Evolutionary conservation across 768 basidiomycete genomes (phyloP).

Genomic region (Termitomyces bulborhizus): DNA sequence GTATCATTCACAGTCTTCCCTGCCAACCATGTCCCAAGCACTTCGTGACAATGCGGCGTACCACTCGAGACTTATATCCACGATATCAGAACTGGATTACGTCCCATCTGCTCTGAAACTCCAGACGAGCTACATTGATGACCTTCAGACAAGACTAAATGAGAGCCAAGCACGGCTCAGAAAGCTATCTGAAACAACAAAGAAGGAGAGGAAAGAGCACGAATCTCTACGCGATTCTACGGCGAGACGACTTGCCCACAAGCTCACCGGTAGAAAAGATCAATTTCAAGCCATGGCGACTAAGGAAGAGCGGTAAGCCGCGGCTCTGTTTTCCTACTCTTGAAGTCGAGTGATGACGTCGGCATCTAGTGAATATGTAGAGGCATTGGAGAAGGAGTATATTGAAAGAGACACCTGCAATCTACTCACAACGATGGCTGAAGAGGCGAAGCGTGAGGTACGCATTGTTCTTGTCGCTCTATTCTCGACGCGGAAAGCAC

Average conservation of each 20-base stretch:
- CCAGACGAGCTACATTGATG: slow-evolving; percentile 28
- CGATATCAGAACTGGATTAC: slow-evolving; percentile 33
- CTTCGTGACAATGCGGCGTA: slow-evolving; percentile 33
- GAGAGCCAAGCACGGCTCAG: slow-evolving; percentile 19
- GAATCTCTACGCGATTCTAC: slow-evolving; percentile 33
- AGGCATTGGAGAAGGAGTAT: slow-evolving; percentile 36
- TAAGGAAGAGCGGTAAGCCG: slow-evolving; percentile 36
- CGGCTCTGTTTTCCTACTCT: slow-evolving; percentile 1
- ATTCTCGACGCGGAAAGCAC: not conserved
- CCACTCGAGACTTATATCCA: slow-evolving; percentile 27
- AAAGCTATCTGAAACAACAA: slow-evolving; percentile 29
- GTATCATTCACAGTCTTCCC: not conserved
- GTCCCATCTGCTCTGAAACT: slow-evolving; percentile 30
- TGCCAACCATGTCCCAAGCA: slow-evolving; percentile 23
- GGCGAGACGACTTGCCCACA: slow-evolving; percentile 30
- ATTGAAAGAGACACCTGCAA: slow-evolving; percentile 27
- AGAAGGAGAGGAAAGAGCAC: slow-evolving; percentile 40
- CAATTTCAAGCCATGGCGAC: slow-evolving; percentile 34
- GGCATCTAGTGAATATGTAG: slow-evolving; percentile 34
- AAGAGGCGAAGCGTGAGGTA: slow-evolving; percentile 31
- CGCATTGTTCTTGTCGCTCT: slow-evolving; percentile 4
- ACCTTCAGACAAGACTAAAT: slow-evolving; percentile 23
- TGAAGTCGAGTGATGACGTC: not conserved
- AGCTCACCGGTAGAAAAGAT: slow-evolving; percentile 33
- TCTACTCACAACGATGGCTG: slow-evolving; percentile 24